Evolutionary conservation across 371 early-diverging fungal species (phyloP).

Genomic region (Rozella allomycis): DNA sequence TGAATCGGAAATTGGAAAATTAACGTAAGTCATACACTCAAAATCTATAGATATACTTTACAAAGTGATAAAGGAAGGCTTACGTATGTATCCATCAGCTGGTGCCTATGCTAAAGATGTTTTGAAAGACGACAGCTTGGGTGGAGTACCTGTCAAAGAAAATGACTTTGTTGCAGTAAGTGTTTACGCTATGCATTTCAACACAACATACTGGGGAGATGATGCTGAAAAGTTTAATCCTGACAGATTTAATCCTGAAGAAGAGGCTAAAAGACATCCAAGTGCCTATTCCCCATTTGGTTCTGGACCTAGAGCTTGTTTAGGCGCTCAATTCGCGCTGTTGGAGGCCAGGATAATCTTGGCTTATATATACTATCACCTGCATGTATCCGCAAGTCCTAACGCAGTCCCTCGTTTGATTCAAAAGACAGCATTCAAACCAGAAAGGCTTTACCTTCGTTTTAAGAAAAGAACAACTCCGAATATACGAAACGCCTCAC

Average conservation of each 20-base stretch:
- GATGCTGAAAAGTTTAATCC: slow-evolving; percentile 28
- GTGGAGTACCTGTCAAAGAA: too few relatives aligned
- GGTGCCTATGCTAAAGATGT: slow-evolving; percentile 18
- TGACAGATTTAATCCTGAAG: slow-evolving; percentile 27
- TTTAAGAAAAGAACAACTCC: too few relatives aligned
- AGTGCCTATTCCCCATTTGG: slow-evolving; percentile 26
- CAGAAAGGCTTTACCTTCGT: too few relatives aligned
- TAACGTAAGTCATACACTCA: slow-evolving; percentile 13
- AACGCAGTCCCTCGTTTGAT: too few relatives aligned
- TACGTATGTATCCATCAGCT: slow-evolving; percentile 26
- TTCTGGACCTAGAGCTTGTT: slow-evolving; percentile 15
- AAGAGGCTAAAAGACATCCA: slow-evolving; percentile 26
- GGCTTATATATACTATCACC: slow-evolving; percentile 17
- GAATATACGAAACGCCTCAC: too few relatives aligned
- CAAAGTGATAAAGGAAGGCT: slow-evolving; percentile 27
- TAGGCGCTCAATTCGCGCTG: slow-evolving; percentile 27
- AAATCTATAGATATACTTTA: too few relatives aligned
- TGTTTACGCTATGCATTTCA: slow-evolving; percentile 18
- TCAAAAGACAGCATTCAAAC: too few relatives aligned
- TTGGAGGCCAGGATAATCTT: slow-evolving; percentile 33
- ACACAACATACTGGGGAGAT: slow-evolving; percentile 18
- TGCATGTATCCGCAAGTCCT: slow-evolving; percentile 18
- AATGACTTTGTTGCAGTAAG: slow-evolving; percentile 20
- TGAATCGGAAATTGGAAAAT: slow-evolving; percentile 15
- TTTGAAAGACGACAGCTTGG: too few relatives aligned